Conservation (phyloP, 768 basidiomycete genomes). For the Termitomyces titanicus region DNA sequence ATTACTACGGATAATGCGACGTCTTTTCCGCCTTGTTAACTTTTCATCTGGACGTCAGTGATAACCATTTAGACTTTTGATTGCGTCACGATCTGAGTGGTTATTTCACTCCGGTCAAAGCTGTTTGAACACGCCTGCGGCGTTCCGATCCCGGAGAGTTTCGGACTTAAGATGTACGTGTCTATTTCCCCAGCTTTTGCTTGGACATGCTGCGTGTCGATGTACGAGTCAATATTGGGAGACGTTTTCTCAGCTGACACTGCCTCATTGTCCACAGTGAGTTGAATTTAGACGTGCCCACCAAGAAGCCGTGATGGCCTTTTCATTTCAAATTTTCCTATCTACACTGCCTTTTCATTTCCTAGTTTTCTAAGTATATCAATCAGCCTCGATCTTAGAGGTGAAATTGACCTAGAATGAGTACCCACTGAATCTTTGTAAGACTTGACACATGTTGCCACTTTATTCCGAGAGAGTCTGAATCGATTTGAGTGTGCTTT, state of each 20-base stretch:
- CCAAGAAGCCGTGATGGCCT: slow-evolving; percentile 9
- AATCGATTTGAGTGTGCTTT: too few species aligned
- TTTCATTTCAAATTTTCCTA: slow-evolving; percentile 11
- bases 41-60: too few species aligned
- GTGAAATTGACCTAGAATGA: background rate
- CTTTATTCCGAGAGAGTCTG: too few species aligned
- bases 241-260: background rate
- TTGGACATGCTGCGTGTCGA: background rate
- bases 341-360: slow-evolving; percentile 10
- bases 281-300: background rate
- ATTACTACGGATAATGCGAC: background rate
- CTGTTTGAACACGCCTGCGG: background rate
- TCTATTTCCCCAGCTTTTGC: background rate
- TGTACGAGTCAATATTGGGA: background rate
- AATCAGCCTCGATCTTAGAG: background rate
- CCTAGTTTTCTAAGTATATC: slow-evolving; percentile 2
- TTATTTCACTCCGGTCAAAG: background rate
- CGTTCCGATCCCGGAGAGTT: background rate
- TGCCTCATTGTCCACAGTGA: background rate
- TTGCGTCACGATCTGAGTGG: background rate
- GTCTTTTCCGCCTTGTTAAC: background rate
- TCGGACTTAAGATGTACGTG: background rate
- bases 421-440: background rate
- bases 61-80: too few species aligned
- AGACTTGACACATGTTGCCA: too few species aligned